Evolutionary conservation across 1,284 basidiomycete genomes (phyloP), one percentile per base, ranked within the genome.

Genomic region (Leccinum fallax): DNA sequence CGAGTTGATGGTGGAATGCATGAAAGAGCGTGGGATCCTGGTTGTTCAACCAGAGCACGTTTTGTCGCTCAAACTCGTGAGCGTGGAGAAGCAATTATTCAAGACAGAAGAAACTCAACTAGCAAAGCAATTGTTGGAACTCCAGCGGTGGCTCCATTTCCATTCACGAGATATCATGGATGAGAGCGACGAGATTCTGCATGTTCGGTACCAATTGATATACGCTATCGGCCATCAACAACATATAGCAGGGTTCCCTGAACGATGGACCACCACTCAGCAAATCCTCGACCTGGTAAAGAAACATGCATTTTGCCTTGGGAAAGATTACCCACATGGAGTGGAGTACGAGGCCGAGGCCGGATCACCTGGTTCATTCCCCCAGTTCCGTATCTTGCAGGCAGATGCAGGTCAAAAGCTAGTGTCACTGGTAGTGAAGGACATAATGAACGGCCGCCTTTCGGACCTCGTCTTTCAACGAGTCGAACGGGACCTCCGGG

Each of bases 41-140:
- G 68, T 85, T 2, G 69, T 73, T 3, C 83, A 84, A 59, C 83
- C 83, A 0, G 83, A 84, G 57, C 83, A 85, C 54, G 75, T 83
- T 4, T 72, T 85, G 2, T 85, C 83, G 0, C 81, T 82, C 62
- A 75, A 77, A 62, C 72, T 85, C 16, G 80, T 81, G 74, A 74
- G 73, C 0, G 67, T 83, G n/a, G 77, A 84, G 49, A 65, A 64
- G 26, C 65, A 71, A 46, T 40, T 76, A 6, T 13, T 5, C 32
- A 56, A 26, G 9, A 5, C 3, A 3, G 32, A 7, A n/a, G 21
- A 52, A 16, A 30, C 36, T 16, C 8, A 11, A 13, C 16, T 64
- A 8, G 61, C 61, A 26, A 56, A 40, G 21, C 61, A 61, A 55
- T 58, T 74, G 9, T 61, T 74, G 15, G 52, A 64, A 6, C 63